phyloP scores from a whole-genome alignment of 441 rosid species.

The Adansonia grandidieri region DNA sequence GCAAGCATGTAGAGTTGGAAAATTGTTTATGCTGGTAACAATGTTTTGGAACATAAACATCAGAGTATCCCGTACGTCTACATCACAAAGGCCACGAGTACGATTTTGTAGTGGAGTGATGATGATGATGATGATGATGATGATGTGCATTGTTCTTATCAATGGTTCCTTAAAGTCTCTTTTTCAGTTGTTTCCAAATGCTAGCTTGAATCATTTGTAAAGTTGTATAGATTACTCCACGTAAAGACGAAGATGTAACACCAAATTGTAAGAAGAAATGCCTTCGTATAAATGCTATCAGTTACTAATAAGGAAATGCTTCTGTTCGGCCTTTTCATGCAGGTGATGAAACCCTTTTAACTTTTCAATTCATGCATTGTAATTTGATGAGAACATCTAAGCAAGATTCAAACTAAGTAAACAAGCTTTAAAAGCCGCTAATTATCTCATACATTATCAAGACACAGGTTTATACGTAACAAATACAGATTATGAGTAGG shows the following conservation, averaged over 20 bases:
- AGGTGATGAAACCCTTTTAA: background rate
- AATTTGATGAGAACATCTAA: conserved; percentile 27
- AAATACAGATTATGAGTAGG: background rate
- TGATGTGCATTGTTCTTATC: background rate
- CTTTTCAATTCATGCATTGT: background rate
- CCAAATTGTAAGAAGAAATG: conserved; percentile 32
- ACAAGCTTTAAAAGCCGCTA: conserved; percentile 7
- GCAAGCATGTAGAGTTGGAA: conserved; percentile 26
- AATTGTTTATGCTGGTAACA: conserved; percentile 15
- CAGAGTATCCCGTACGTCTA: conserved; percentile 29
- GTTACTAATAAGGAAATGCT: conserved; percentile 6
- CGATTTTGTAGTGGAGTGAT: conserved; percentile 24
- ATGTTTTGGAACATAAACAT: conserved; percentile 21
- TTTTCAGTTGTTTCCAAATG: conserved; percentile 15
- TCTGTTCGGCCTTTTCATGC: background rate
- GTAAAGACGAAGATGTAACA: conserved; percentile 33
- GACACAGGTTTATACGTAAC: background rate
- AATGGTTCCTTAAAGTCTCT: background rate
- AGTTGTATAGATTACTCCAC: conserved; percentile 39
- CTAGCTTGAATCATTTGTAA: conserved; percentile 36
- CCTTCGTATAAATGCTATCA: conserved; percentile 22
- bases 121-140: conserved; percentile 4
- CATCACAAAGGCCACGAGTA: conserved; percentile 29
- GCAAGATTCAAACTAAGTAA: conserved; percentile 4
- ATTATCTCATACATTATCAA: conserved; percentile 20